Base-by-base conservation (phyloP, 2,329 filamentous ascomycete genomes). In the Paraphaeosphaeria minitans region DNA sequence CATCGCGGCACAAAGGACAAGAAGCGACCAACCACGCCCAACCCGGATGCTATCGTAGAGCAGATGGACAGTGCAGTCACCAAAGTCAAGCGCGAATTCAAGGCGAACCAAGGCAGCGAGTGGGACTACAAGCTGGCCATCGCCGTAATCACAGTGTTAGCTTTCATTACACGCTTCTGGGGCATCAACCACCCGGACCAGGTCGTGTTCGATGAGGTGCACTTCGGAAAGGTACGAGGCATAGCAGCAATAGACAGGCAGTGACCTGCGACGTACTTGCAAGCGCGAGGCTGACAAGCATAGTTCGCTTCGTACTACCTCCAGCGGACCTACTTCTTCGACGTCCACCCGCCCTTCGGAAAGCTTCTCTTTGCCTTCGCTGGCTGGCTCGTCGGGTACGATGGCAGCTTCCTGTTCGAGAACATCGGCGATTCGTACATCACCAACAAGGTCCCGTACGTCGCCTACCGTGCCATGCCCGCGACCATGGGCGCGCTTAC, bases 391-490 rank as follows among this genome's bases (percentile, higher is more conserved):
- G 91, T 98, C 54, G 95, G 95, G 73, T 99, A 96, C 78, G 92
- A 98, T 81, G 95, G 95, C 68, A 89, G 93, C 75, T 99, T 98
- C 81, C 88, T 97, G 75, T 99, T 99, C 79, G 95, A 99, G 70
- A 99, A 98, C 82, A 99, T 99, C 77, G 95, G 95, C 74, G 95
- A 98, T 77, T 98, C 94, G 19, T 99, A 99, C 83, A 91, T 98
- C 71, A 86, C 89, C 60, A 97, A 99, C 84, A 95, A 96, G 76
- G 93, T 99, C 43, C 95, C 95, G 39, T 99, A 99, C 78, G 91
- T 99, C 63, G 93, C 95, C 62, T 97, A 96, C 81, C 91, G 95
- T 69, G 90, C 93, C 47, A 87, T 99, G 83, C 95, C 95, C 43
- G 95, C 95, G 59, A 86, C 95, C 51, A 87, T 98, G 68, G 95